Percentiles rank a stretch among this genome's conserved stretches.
Evolutionary conservation across 2,329 filamentous ascomycete species (phyloP).

Genomic region (Chaetomiaceae sp.): DNA sequence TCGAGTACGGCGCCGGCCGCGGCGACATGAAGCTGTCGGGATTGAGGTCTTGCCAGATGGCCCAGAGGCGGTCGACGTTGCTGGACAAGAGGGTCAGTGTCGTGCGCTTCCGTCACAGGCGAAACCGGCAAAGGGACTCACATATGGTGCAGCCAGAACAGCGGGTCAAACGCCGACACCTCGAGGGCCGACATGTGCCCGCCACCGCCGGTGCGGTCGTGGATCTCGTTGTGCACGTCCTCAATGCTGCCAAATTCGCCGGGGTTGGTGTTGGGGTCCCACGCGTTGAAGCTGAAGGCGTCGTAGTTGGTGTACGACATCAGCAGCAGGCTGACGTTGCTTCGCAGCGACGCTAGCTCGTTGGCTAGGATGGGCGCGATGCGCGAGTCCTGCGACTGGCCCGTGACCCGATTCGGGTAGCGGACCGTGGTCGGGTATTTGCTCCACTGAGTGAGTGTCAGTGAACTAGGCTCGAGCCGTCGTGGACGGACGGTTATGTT

Average conservation of each 20-base stretch:
- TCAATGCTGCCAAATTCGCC: conserved; percentile 28
- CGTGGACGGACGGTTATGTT: conserved; percentile 2
- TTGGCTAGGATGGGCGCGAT: conserved; percentile 24
- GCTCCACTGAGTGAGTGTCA: conserved; percentile 17
- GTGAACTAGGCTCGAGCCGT: neutral
- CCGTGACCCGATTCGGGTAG: conserved; percentile 19
- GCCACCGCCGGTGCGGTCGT: conserved; percentile 28
- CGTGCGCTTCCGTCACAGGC: neutral
- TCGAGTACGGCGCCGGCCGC: conserved; percentile 25
- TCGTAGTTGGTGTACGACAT: conserved; percentile 23
- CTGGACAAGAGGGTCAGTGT: conserved; percentile 35
- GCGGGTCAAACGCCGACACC: conserved; percentile 57
- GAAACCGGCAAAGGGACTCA: conserved; percentile 27
- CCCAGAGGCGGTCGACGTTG: conserved; percentile 60
- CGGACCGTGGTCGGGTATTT: conserved; percentile 20
- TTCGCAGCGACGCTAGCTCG: conserved; percentile 25
- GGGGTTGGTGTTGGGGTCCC: conserved; percentile 18
- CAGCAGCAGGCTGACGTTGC: conserved; percentile 22
- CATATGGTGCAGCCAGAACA: conserved; percentile 54
- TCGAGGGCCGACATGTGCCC: conserved; percentile 51
- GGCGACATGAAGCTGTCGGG: conserved; percentile 31
- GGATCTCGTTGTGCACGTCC: conserved; percentile 36
- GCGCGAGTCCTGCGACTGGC: conserved; percentile 23
- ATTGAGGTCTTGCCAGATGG: conserved; percentile 45
- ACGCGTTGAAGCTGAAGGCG: conserved; percentile 23